A percentile compares a stretch with the other conserved stretches of the same genome.
Conservation (phyloP, 2,329 filamentous ascomycete genomes). For the Trichoderma gracile region DNA sequence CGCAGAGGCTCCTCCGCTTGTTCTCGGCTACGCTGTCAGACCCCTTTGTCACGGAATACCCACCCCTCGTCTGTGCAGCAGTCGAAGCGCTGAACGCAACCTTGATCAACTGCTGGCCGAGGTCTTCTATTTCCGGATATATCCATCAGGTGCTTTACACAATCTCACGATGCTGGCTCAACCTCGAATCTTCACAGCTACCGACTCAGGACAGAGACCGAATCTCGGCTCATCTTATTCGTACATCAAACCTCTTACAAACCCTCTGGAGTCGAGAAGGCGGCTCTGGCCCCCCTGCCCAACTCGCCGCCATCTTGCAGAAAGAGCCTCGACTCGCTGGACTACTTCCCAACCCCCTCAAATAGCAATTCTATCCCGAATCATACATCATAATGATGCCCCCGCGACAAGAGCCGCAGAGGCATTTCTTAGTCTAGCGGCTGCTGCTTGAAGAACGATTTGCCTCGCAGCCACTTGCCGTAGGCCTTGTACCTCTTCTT, state of each 20-base stretch:
- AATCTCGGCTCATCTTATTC: conserved; percentile 25
- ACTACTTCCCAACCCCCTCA: conserved; percentile 29
- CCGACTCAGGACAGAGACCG: not conserved
- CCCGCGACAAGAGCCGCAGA: not conserved
- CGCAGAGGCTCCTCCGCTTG: conserved; percentile 65
- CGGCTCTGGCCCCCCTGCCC: conserved; percentile 18
- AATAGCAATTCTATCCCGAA: not conserved
- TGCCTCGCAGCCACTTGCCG: conserved; percentile 88
- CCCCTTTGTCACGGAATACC: conserved; percentile 62
- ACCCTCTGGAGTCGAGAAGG: conserved; percentile 31
- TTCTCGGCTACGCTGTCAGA: conserved; percentile 65
- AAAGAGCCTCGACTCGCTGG: conserved; percentile 37
- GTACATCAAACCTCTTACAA: conserved; percentile 30
- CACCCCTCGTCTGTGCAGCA: conserved; percentile 55
- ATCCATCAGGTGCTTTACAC: conserved; percentile 64
- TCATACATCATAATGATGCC: not conserved
- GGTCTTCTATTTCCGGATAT: conserved; percentile 57
- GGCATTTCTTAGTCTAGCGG: conserved; percentile 53
- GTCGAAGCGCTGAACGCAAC: conserved; percentile 56
- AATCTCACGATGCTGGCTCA: conserved; percentile 63
- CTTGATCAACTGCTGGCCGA: conserved; percentile 67
- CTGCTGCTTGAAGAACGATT: conserved; percentile 94
- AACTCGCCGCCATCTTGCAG: conserved; percentile 30
- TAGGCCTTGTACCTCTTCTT: conserved; percentile 99
- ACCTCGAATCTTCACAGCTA: conserved; percentile 40